Evolutionary conservation across 345 rosid species (phyloP).

Genomic region (Camelina laxa): DNA sequence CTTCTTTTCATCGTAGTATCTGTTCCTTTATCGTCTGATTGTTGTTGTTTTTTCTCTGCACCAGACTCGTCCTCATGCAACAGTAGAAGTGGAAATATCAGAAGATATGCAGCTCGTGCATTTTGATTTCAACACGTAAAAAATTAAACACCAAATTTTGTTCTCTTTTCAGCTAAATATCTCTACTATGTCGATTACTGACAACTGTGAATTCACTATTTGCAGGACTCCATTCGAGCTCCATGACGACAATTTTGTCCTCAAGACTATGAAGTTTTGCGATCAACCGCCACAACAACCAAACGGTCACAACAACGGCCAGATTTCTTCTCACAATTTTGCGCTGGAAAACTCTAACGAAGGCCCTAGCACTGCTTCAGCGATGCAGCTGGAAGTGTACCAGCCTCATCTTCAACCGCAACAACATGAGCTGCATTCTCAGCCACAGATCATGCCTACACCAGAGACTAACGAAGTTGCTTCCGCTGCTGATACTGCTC

Average conservation of each 20-base stretch:
- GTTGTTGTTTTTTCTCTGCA: neutral
- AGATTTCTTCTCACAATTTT: conserved; percentile 32
- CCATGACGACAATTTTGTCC: conserved; percentile 94
- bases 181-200: neutral
- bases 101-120: conserved; percentile 99
- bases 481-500: conserved; percentile 32
- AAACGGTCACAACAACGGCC: conserved; percentile 45
- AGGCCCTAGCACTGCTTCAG: conserved; percentile 61
- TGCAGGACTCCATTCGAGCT: conserved; percentile 99
- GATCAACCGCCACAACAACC: conserved; percentile 52
- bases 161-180: neutral
- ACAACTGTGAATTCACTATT: conserved; percentile 1
- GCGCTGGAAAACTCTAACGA: conserved; percentile 50
- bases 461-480: conserved; percentile 38
- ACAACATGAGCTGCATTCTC: conserved; percentile 34
- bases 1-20: neutral
- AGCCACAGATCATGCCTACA: conserved; percentile 47
- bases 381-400: conserved; percentile 40
- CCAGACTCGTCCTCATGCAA: conserved; percentile 98
- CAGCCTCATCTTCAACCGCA: conserved; percentile 37
- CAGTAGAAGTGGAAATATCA: conserved; percentile 99
- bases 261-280: conserved; percentile 91
- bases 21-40: neutral
- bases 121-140: conserved; percentile 94
- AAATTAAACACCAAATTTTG: neutral